phyloP scores from a whole-genome alignment of 257 asterid genomes.

The Solanum etuberosum region DNA sequence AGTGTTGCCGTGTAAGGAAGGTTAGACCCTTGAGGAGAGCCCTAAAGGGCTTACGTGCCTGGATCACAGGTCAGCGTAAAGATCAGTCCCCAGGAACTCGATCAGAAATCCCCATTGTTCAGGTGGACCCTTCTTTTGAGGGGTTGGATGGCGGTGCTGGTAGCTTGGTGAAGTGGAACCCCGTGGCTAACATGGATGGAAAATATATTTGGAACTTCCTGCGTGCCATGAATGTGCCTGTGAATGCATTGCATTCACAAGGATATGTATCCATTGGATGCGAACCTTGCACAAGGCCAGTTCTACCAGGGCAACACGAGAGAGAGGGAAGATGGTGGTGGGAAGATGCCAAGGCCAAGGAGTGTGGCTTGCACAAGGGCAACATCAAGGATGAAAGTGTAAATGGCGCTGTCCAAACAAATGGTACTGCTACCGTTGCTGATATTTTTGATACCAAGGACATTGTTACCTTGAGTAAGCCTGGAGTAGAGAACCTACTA shows the following conservation, averaged over 20 bases:
- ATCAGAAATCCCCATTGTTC: slow-evolving; percentile 68
- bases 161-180: slow-evolving; percentile 90
- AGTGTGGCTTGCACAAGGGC: slow-evolving; percentile 86
- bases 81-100: slow-evolving; percentile 96
- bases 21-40: slow-evolving; percentile 73
- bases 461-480: slow-evolving; percentile 48
- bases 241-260: slow-evolving; percentile 57
- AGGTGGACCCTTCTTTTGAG: slow-evolving; percentile 77
- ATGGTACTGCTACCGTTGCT: slow-evolving; percentile 21
- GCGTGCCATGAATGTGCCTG: slow-evolving; percentile 63
- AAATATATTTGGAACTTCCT: slow-evolving; percentile 66
- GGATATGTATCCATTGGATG: slow-evolving; percentile 82
- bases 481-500: slow-evolving; percentile 68
- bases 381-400: slow-evolving; percentile 51
- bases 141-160: slow-evolving; percentile 73
- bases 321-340: slow-evolving; percentile 98
- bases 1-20: slow-evolving; percentile 86
- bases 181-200: slow-evolving; percentile 60
- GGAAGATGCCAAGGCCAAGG: slow-evolving; percentile 93
- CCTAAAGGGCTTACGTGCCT: slow-evolving; percentile 70
- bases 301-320: slow-evolving; percentile 86
- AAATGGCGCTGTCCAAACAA: slow-evolving; percentile 18
- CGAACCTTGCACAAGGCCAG: slow-evolving; percentile 83
- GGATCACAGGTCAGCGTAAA: slow-evolving; percentile 89
- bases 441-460: slow-evolving; percentile 41